Evolutionary conservation across 202 grass and related monocot species (phyloP), one percentile per base, ranked within the genome.

Genomic region (Digitaria exilis): DNA sequence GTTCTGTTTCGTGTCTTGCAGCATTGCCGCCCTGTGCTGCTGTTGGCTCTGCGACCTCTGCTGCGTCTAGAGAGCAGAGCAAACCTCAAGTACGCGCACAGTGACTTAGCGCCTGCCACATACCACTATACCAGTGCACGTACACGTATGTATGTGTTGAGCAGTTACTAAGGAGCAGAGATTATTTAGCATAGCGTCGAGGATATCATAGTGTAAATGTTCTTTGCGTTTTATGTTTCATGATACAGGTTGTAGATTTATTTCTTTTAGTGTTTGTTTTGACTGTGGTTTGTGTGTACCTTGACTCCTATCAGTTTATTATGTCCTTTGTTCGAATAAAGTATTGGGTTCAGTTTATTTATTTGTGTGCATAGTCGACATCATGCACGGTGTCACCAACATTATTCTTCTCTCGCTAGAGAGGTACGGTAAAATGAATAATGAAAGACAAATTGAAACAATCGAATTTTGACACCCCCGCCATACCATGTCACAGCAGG

Each of bases 31-130:
- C 4, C 81, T 88, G 19, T 88, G 87, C 77, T 88, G 87, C 81
- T 88, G 87, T 54, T 88, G 87, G 87, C 76, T 88, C 9, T 88
- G 87, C 32, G 87, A 88, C 22, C 41, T 88, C 26, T 88, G 81
- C 82, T 88, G 87, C 69, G 81, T 75, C 11, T 88, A 82, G 63
- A 39, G 7, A 82, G 44, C 11, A 29, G 24, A 8, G 19, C 24
- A 48, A 2, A 18, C 1, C 25, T 46, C 2, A 46, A 9, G 67
- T 41, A 28, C 17, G 13, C 11, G 28, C 6, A 8, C 65, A 16
- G 29, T 34, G 28, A 5, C 7, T 14, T 22, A n/a, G 51, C 51
- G 51, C 51, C 19, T 24, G 19, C 51, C 18, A 54, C 7, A 2
- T 56, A 54, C 54, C 5, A 60, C 25, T 9, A 2, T 56, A 54